Percentiles rank a stretch among this genome's conserved stretches.
Evolutionary conservation across 495 filamentous ascomycete species (phyloP).

Genomic region (Neurospora terricola): DNA sequence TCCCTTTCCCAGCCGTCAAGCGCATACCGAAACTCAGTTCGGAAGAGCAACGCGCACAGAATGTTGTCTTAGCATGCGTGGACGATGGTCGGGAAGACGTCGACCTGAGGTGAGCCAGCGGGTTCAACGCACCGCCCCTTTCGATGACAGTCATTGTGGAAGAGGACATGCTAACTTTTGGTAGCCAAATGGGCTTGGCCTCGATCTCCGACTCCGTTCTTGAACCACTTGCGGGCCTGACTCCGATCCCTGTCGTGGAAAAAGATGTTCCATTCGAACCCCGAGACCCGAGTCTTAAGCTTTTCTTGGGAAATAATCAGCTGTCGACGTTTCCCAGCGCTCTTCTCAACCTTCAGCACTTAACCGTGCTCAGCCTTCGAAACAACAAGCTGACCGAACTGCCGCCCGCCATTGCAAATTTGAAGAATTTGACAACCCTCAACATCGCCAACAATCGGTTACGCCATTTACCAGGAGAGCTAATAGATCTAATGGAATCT

Average conservation of each 20-base stretch:
- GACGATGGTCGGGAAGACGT: constrained; percentile 50
- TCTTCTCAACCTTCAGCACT: constrained; percentile 43
- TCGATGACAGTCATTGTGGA: background rate
- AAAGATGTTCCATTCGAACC: constrained; percentile 30
- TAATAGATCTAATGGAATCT: constrained; percentile 47
- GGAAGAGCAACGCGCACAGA: constrained; percentile 22
- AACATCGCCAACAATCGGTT: constrained; percentile 66
- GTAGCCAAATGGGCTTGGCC: constrained; percentile 26
- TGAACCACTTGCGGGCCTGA: constrained; percentile 49
- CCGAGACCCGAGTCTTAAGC: constrained; percentile 42
- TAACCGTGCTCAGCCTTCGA: constrained; percentile 64
- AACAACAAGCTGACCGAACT: constrained; percentile 57
- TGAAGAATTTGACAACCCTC: constrained; percentile 53
- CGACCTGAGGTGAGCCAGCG: constrained; percentile 52
- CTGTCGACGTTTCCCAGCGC: constrained; percentile 41
- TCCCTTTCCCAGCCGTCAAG: background rate
- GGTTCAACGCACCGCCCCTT: background rate
- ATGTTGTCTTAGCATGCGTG: constrained; percentile 44
- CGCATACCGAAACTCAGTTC: constrained; percentile 6
- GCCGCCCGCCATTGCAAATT: constrained; percentile 52
- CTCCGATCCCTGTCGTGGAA: constrained; percentile 33
- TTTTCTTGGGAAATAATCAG: constrained; percentile 56
- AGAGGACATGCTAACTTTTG: background rate
- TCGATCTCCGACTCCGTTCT: constrained; percentile 38
- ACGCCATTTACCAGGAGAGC: constrained; percentile 57